Evolutionary conservation across 192 early-diverging fungal species (phyloP).

Genomic region (Coemansia sp.): DNA sequence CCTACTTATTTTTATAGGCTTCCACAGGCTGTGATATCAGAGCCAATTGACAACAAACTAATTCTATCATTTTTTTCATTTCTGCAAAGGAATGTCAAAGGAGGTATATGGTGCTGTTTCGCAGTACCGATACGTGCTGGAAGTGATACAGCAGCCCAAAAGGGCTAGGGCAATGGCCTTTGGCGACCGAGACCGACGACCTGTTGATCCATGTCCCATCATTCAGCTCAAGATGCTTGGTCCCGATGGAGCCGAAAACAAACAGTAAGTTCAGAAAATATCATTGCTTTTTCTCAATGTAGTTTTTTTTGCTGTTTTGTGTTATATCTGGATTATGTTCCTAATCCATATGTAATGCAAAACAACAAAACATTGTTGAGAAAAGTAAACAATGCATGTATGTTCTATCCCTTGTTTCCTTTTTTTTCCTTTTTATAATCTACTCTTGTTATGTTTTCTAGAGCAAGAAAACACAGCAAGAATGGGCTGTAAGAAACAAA

Average conservation of each 20-base stretch:
- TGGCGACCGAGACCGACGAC: slow-evolving; percentile 37
- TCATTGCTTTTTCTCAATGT: neutral
- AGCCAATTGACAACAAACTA: neutral
- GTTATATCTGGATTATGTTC: neutral
- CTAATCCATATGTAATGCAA: slow-evolving; percentile 3
- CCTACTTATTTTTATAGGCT: neutral
- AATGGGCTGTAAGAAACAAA: neutral
- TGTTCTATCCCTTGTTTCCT: slow-evolving; percentile 1
- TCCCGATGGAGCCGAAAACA: slow-evolving; percentile 29
- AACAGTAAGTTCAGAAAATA: slow-evolving; percentile 32
- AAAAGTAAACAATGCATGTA: slow-evolving; percentile 5
- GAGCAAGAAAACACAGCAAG: neutral
- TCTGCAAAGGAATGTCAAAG: slow-evolving; percentile 7
- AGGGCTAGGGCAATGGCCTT: slow-evolving; percentile 13
- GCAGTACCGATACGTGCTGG: slow-evolving; percentile 13
- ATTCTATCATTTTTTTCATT: neutral
- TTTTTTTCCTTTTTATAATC: neutral
- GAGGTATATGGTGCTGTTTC: neutral
- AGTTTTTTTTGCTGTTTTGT: too few species aligned
- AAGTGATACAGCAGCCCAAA: slow-evolving; percentile 45
- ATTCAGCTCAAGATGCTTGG: slow-evolving; percentile 21
- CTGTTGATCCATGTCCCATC: slow-evolving; percentile 45
- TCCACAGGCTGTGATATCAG: neutral
- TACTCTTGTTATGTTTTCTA: neutral
- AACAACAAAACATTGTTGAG: neutral